Percentiles rank a stretch among this genome's conserved stretches.
phyloP scores from a whole-genome alignment of 305 asterid genomes.

The Ruellia speciosa region DNA sequence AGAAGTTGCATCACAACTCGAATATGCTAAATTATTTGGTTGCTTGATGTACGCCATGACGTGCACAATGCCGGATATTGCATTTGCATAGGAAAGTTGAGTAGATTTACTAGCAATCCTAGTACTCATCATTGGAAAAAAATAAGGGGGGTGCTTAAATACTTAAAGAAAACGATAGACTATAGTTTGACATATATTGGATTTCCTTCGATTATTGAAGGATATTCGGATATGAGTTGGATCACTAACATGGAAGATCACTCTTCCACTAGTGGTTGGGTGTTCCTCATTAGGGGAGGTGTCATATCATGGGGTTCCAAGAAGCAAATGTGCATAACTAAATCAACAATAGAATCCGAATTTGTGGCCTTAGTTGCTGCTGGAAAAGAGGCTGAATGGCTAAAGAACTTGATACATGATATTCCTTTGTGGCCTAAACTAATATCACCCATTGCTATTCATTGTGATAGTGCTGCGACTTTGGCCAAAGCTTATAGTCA shows the following conservation, averaged over 20 bases:
- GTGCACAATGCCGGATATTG: neutral
- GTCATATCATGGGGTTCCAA: neutral
- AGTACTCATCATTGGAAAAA: neutral
- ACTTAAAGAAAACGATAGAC: neutral
- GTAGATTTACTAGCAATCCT: neutral
- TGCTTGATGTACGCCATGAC: constrained; percentile 9
- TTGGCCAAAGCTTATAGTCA: neutral
- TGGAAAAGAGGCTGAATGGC: neutral
- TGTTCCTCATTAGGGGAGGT: neutral
- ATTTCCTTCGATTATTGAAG: neutral
- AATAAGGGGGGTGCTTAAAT: neutral
- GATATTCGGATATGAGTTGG: constrained; percentile 2
- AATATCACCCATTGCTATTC: neutral
- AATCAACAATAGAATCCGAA: neutral
- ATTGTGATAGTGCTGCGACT: neutral
- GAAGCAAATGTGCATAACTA: neutral
- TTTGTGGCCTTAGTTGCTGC: neutral
- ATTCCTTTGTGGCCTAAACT: neutral
- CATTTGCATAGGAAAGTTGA: neutral
- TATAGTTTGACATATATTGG: neutral
- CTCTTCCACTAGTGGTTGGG: neutral
- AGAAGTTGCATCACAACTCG: neutral
- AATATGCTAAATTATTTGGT: neutral
- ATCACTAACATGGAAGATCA: neutral
- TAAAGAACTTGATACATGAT: neutral